Conservation (phyloP, 768 basidiomycete species). For the Lactarius sanguifluus region DNA sequence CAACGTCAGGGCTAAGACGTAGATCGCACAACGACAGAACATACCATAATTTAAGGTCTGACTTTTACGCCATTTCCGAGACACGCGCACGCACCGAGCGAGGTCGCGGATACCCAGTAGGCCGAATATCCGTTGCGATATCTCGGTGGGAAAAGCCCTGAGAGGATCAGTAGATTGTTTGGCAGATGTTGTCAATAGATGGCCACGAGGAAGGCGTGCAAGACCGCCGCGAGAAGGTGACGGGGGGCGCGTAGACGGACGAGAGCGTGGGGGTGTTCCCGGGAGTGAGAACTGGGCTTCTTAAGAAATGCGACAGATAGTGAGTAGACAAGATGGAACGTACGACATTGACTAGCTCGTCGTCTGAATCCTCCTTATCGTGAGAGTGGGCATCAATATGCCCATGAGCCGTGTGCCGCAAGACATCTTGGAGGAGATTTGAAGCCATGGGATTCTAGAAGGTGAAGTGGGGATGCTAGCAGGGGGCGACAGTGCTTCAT, state of each 20-base stretch:
- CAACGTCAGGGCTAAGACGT: constrained; percentile 1
- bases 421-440: constrained; percentile 64
- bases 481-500: neutral
- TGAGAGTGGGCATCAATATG: constrained; percentile 35
- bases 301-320: constrained; percentile 4
- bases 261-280: constrained; percentile 63
- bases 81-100: constrained; percentile 76
- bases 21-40: constrained; percentile 11
- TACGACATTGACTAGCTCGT: constrained; percentile 73
- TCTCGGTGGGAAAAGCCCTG: constrained; percentile 71
- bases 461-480: neutral
- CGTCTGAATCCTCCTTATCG: constrained; percentile 57
- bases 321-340: constrained; percentile 34
- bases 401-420: constrained; percentile 50
- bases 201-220: constrained; percentile 50
- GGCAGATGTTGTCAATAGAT: constrained; percentile 41
- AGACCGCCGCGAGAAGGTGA: constrained; percentile 44
- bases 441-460: constrained; percentile 23
- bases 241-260: constrained; percentile 45
- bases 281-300: constrained; percentile 58
- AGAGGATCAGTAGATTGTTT: constrained; percentile 54
- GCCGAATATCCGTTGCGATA: constrained; percentile 77
- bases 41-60: constrained; percentile 91
- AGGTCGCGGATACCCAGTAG: constrained; percentile 62
- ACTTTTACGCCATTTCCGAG: constrained; percentile 83